Conservation (phyloP, 2,329 filamentous ascomycete species). For the Phialophora chinensis region DNA sequence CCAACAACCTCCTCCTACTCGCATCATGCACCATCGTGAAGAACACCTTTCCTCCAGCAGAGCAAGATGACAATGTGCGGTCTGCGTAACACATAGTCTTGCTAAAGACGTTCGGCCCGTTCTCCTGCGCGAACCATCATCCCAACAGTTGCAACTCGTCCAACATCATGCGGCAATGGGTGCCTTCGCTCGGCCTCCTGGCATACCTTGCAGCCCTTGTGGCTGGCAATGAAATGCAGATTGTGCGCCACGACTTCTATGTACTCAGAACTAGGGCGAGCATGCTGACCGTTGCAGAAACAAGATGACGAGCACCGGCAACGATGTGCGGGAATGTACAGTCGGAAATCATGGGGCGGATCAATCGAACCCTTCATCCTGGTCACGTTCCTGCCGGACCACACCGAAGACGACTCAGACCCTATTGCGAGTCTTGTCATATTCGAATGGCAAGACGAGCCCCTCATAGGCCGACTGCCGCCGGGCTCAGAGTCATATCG, state of each 20-base stretch:
- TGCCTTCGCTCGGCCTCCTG: slow-evolving; percentile 37
- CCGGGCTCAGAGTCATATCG: slow-evolving; percentile 62
- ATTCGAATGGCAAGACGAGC: slow-evolving; percentile 91
- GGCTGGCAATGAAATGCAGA: slow-evolving; percentile 53
- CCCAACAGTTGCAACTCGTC: not conserved
- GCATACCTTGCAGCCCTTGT: slow-evolving; percentile 39
- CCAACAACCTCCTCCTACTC: not conserved
- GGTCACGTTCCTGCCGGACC: slow-evolving; percentile 70
- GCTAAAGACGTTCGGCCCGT: not conserved
- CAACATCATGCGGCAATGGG: slow-evolving; percentile 36
- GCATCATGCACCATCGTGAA: not conserved
- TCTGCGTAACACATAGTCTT: not conserved
- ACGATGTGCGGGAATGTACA: slow-evolving; percentile 94
- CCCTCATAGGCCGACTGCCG: slow-evolving; percentile 73
- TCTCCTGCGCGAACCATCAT: not conserved
- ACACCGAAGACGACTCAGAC: slow-evolving; percentile 67
- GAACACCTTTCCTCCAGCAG: not conserved
- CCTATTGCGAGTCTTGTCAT: slow-evolving; percentile 83
- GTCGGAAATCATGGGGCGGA: slow-evolving; percentile 85
- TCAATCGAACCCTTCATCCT: slow-evolving; percentile 86
- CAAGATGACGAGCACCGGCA: slow-evolving; percentile 77
- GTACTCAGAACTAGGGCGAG: not conserved
- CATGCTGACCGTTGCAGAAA: slow-evolving; percentile 60
- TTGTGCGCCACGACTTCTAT: slow-evolving; percentile 43
- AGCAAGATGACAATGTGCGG: not conserved